These are phyloP conservation scores for Penicillium sumatraense DNA, from an alignment of 2,329 filamentous ascomycete species.

Conservation along the genomic window DNA sequence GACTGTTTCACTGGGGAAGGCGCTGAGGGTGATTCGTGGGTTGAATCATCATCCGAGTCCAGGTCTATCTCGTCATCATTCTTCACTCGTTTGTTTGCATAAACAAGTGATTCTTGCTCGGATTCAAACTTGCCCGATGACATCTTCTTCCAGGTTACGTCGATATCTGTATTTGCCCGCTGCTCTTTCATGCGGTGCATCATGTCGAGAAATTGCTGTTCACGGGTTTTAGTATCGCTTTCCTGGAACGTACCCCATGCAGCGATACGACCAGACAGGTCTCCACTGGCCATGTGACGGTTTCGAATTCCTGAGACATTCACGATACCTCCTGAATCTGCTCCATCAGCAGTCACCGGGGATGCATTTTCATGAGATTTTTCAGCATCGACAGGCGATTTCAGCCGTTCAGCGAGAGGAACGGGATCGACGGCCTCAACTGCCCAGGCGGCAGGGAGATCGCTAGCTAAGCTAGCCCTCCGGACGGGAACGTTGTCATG, in stretches of 20 bases:
- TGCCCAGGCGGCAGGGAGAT: slow-evolving; percentile 13
- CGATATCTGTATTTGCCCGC: not conserved
- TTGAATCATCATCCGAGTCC: slow-evolving; percentile 30
- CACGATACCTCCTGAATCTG: not conserved
- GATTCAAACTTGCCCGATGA: not conserved
- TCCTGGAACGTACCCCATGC: not conserved
- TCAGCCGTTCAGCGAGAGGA: not conserved
- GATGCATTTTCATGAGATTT: not conserved
- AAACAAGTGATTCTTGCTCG: not conserved
- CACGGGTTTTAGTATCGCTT: not conserved
- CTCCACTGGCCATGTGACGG: not conserved
- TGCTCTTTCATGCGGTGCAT: not conserved
- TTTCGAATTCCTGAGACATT: not conserved
- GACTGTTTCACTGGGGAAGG: not conserved
- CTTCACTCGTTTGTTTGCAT: slow-evolving; percentile 29
- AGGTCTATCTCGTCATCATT: slow-evolving; percentile 59
- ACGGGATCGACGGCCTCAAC: slow-evolving; percentile 2
- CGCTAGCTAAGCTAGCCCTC: not conserved
- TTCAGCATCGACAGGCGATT: not conserved
- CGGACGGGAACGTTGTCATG: slow-evolving; percentile 40
- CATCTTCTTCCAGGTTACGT: slow-evolving; percentile 19
- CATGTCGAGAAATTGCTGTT: not conserved
- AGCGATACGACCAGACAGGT: not conserved
- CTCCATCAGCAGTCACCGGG: not conserved
- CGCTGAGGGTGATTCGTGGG: not conserved